These are phyloP conservation scores for Albugo laibachii DNA, from an alignment of 352 stramenopile species.

Conservation along the genomic window DNA sequence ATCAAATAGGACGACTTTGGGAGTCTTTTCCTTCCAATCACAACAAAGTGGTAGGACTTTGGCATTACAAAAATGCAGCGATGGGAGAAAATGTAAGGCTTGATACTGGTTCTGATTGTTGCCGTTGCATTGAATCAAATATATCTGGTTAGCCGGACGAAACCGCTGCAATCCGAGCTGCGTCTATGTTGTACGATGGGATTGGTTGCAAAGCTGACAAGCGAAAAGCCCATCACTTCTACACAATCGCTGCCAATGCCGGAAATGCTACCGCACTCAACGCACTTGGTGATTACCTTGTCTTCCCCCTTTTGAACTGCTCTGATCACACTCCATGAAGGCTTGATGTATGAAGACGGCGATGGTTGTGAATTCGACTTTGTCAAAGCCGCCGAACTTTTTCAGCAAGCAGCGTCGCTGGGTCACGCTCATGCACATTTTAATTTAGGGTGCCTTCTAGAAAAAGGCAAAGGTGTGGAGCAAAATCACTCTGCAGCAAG, in stretches of 20 bases:
- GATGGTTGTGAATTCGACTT: slow-evolving; percentile 54
- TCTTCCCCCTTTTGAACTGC: not conserved
- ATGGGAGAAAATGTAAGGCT: too few relatives aligned
- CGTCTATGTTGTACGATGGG: slow-evolving; percentile 38
- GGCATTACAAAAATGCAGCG: too few relatives aligned
- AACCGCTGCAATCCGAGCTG: slow-evolving; percentile 27
- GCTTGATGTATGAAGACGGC: slow-evolving; percentile 62
- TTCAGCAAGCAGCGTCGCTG: slow-evolving; percentile 18
- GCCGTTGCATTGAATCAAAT: not conserved
- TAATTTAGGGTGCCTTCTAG: slow-evolving; percentile 50
- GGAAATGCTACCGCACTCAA: slow-evolving; percentile 46
- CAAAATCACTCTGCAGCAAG: slow-evolving; percentile 33
- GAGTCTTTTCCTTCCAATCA: too few relatives aligned
- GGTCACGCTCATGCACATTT: slow-evolving; percentile 41
- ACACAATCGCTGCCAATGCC: slow-evolving; percentile 24
- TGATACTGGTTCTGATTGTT: not conserved
- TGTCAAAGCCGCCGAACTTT: slow-evolving; percentile 25
- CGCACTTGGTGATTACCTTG: slow-evolving; percentile 21
- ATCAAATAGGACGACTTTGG: too few relatives aligned
- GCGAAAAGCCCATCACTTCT: slow-evolving; percentile 24
- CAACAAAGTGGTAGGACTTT: too few relatives aligned
- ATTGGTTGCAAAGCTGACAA: slow-evolving; percentile 29
- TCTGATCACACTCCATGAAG: slow-evolving; percentile 2
- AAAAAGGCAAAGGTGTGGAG: slow-evolving; percentile 33
- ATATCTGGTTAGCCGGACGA: slow-evolving; percentile 11